phyloP scores from a whole-genome alignment of 1,284 basidiomycete genomes.

The Exobasidium rhododendri region DNA sequence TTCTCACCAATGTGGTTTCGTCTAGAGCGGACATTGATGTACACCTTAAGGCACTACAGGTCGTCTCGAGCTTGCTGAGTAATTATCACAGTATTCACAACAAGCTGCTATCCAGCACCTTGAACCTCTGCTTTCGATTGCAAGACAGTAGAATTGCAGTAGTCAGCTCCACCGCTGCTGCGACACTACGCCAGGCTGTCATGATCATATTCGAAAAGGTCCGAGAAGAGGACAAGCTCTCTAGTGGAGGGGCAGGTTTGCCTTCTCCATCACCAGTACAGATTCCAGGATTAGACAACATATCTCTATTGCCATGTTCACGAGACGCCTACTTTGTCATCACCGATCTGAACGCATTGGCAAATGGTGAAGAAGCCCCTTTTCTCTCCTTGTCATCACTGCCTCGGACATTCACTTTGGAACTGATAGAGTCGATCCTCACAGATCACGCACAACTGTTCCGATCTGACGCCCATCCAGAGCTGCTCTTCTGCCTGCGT shows the following conservation, averaged over 20 bases:
- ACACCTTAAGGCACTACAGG: constrained; percentile 52
- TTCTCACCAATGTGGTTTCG: constrained; percentile 30
- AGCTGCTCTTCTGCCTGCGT: constrained; percentile 76
- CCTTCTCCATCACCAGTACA: constrained; percentile 44
- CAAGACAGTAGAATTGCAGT: constrained; percentile 93
- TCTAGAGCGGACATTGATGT: constrained; percentile 45
- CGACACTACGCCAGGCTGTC: constrained; percentile 89
- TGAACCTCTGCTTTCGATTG: constrained; percentile 86
- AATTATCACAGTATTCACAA: constrained; percentile 43
- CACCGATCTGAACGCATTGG: constrained; percentile 48
- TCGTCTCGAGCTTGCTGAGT: constrained; percentile 41
- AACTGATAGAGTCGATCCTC: constrained; percentile 92
- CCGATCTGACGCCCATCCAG: constrained; percentile 61
- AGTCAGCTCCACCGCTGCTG: constrained; percentile 93
- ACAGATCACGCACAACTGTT: constrained; percentile 90
- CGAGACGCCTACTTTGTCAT: constrained; percentile 75
- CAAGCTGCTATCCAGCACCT: constrained; percentile 58
- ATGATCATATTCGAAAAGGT: constrained; percentile 98
- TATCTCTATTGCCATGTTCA: constrained; percentile 70
- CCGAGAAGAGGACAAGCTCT: constrained; percentile 66
- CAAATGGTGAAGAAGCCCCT: constrained; percentile 64
- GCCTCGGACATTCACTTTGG: constrained; percentile 88
- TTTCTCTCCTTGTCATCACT: constrained; percentile 81
- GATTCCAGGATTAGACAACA: constrained; percentile 31
- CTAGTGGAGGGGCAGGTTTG: constrained; percentile 42